Evolutionary conservation across 2,329 filamentous ascomycete genomes (phyloP).

Genomic region (Aspergillus chevalieri): DNA sequence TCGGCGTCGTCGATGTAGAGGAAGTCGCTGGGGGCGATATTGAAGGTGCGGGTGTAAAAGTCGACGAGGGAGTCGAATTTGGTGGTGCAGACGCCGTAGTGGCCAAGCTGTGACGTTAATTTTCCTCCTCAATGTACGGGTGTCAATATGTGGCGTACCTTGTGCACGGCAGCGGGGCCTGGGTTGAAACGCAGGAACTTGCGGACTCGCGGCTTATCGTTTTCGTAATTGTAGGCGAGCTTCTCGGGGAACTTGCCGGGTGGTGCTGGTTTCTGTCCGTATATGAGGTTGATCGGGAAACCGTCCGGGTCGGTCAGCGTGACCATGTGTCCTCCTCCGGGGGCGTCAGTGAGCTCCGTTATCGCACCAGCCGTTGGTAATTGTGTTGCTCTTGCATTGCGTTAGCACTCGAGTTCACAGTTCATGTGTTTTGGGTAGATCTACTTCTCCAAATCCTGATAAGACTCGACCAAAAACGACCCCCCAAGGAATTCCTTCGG

Average conservation of each 20-base stretch:
- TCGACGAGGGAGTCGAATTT: slow-evolving; percentile 19
- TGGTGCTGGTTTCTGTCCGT: slow-evolving; percentile 27
- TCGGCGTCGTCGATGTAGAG: slow-evolving; percentile 17
- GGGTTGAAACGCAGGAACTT: slow-evolving; percentile 24
- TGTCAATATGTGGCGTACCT: slow-evolving; percentile 12
- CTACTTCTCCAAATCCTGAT: slow-evolving; percentile 39
- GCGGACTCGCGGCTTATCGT: slow-evolving; percentile 22
- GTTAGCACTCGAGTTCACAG: no score
- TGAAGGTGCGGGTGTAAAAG: slow-evolving; percentile 27
- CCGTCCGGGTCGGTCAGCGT: slow-evolving; percentile 37
- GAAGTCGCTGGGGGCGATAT: slow-evolving; percentile 27
- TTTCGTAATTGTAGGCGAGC: slow-evolving; percentile 21
- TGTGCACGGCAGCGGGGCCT: slow-evolving; percentile 27
- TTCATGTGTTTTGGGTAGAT: neutral
- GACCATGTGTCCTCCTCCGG: slow-evolving; percentile 35
- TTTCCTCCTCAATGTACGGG: neutral
- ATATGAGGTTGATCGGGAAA: slow-evolving; percentile 36
- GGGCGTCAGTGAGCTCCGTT: slow-evolving; percentile 28
- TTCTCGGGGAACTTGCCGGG: slow-evolving; percentile 12
- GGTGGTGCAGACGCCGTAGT: slow-evolving; percentile 22
- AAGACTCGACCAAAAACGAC: slow-evolving; percentile 38
- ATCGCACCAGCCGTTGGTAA: slow-evolving; percentile 26
- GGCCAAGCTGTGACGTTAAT: slow-evolving; percentile 12
- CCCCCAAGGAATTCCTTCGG: slow-evolving; percentile 31
- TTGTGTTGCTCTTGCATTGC: slow-evolving; percentile 9